These are phyloP conservation scores for Asterophora parasitica DNA, from an alignment of 768 basidiomycete species.

Conservation along the genomic window DNA sequence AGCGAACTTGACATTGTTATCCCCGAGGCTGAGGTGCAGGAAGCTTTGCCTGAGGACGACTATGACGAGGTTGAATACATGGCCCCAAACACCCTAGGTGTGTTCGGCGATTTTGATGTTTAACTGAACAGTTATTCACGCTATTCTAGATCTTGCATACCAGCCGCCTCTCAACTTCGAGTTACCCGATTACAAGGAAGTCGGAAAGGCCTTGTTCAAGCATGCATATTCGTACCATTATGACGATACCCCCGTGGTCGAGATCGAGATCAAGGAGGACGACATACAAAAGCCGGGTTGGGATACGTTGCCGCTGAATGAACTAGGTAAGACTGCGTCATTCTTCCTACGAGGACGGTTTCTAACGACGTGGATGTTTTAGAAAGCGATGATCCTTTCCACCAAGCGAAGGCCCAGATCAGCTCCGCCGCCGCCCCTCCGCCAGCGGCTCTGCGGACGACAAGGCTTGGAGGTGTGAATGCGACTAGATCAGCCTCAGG, in stretches of 20 bases:
- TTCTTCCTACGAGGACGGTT: background rate
- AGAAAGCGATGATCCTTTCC: slow-evolving; percentile 29
- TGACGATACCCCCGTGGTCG: slow-evolving; percentile 28
- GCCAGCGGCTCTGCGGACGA: background rate
- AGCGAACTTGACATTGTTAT: slow-evolving; percentile 43
- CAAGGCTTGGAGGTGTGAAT: background rate
- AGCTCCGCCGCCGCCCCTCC: background rate
- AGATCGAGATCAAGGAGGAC: slow-evolving; percentile 23
- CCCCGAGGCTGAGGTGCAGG: slow-evolving; percentile 25
- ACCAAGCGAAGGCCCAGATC: slow-evolving; percentile 3
- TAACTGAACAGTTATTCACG: background rate
- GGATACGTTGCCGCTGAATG: slow-evolving; percentile 25
- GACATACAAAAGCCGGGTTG: slow-evolving; percentile 22
- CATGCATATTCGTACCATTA: slow-evolving; percentile 28
- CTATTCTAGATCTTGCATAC: slow-evolving; percentile 34
- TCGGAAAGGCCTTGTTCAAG: slow-evolving; percentile 33
- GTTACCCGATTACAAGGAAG: slow-evolving; percentile 37
- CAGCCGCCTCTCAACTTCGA: slow-evolving; percentile 41
- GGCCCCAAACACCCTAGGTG: slow-evolving; percentile 43
- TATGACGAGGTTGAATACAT: slow-evolving; percentile 50
- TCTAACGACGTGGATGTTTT: background rate
- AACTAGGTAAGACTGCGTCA: slow-evolving; percentile 21
- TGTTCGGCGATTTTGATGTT: slow-evolving; percentile 4
- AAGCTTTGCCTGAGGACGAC: slow-evolving; percentile 28
- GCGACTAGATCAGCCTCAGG: background rate